Evolutionary conservation across 2,329 filamentous ascomycete species (phyloP), one percentile per base, ranked within the genome.

Genomic region (Beauveria medogensis): DNA sequence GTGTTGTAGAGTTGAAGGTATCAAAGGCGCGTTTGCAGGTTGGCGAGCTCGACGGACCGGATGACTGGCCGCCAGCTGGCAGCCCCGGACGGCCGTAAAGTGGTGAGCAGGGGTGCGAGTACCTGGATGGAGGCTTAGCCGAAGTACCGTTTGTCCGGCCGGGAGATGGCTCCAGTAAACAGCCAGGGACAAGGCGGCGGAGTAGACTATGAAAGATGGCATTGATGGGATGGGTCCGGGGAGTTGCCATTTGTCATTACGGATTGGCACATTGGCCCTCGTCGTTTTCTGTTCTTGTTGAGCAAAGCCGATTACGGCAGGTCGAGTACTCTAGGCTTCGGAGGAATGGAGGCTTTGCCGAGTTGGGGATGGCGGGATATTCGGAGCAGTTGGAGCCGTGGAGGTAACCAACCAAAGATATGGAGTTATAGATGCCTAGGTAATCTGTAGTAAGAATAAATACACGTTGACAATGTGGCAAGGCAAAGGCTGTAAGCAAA

Each of bases 131-230:
- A 43, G 18, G 30, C 28, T 43, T 16, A 59, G 47, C 56, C 56
- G 56, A 59, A 59, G 56, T 59, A 59, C 56, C 56, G 20, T 59
- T 59, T 41, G 56, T 59, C 56, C 56, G 56, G 56, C 56, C 56
- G 47, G 44, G 30, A 16, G 9, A n/a, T 37, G 34, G 34, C 34
- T 37, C 34, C 34, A 37, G 34, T 37, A 37, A 37, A 37, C 12
- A 37, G 34, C 34, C 34, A 37, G 2, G 34, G 34, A 14, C 34
- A 16, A 16, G 34, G 34, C 34, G 14, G 34, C 34, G 34, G 14
- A 37, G 34, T 37, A 43, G n/a, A 22, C 30, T 30, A 10, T 24
- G 22, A 18, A 44, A 3, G n/a, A 55, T 2, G n/a, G 41, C 30
- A 20, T 20, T 28, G 26, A 14, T 24, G 18, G 26, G 26, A 56